A percentile compares a stretch with the other conserved stretches of the same genome.
Evolutionary conservation across 176 grass and related monocot species (phyloP).

Genomic region (Zea mays): Zm-B73-REFERENCE-NAM-5.0 NC_050098.1:227543001-227543500

Average conservation of each 20-base stretch:
- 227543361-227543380: neutral
- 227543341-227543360: constrained; percentile 32
- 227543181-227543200: constrained; percentile 4
- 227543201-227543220: constrained; percentile 3
- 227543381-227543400: too few species aligned
- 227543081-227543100: too few species aligned
- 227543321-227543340: constrained; percentile 62
- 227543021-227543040: too few species aligned
- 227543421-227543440: constrained; percentile 71
- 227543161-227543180: constrained; percentile 18
- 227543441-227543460: too few species aligned
- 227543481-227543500: constrained; percentile 57
- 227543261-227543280: constrained; percentile 88
- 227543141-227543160: constrained; percentile 54
- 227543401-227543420: constrained; percentile 63
- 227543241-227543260: constrained; percentile 58
- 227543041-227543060: too few species aligned
- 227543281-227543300: constrained; percentile 58
- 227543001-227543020: too few species aligned
- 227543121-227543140: too few species aligned
- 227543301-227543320: constrained; percentile 35
- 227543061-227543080: too few species aligned
- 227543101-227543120: too few species aligned
- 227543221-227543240: constrained; percentile 21
- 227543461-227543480: too few species aligned